Conservation (phyloP, 2,329 filamentous ascomycete species). For the Colletotrichum salicis region DNA sequence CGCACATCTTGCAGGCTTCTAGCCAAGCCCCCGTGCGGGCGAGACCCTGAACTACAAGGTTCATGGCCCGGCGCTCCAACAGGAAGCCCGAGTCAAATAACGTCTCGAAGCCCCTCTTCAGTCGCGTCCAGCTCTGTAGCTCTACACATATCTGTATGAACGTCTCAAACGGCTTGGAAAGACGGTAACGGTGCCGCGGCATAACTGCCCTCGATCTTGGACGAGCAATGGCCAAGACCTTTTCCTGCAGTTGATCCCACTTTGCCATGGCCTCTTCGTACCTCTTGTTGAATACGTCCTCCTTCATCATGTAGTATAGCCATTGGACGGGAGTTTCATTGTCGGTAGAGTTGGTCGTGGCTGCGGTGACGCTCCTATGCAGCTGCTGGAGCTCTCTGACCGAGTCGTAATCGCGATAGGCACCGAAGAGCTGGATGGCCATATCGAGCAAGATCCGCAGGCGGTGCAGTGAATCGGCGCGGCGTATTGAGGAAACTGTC, state of each 20-base stretch:
- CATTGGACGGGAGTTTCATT: slow-evolving; percentile 63
- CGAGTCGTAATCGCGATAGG: slow-evolving; percentile 59
- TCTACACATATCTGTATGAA: slow-evolving; percentile 59
- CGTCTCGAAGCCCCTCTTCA: slow-evolving; percentile 63
- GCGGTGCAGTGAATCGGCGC: slow-evolving; percentile 18
- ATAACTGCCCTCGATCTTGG: slow-evolving; percentile 49
- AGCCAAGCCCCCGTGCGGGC: slow-evolving; percentile 67
- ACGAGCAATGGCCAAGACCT: slow-evolving; percentile 57
- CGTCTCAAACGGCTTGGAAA: slow-evolving; percentile 59
- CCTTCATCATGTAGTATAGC: slow-evolving; percentile 74
- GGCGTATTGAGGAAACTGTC: not conserved
- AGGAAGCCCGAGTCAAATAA: slow-evolving; percentile 75
- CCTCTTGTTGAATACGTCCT: slow-evolving; percentile 67
- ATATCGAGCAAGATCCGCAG: slow-evolving; percentile 21
- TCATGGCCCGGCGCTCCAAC: slow-evolving; percentile 83
- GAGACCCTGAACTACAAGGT: slow-evolving; percentile 77
- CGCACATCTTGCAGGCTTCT: slow-evolving; percentile 79
- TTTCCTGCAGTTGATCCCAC: slow-evolving; percentile 72
- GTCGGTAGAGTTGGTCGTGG: slow-evolving; percentile 46
- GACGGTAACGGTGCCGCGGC: slow-evolving; percentile 62
- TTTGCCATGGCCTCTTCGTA: slow-evolving; percentile 70
- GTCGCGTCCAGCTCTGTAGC: slow-evolving; percentile 53
- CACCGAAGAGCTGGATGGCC: slow-evolving; percentile 47
- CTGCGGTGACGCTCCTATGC: slow-evolving; percentile 51
- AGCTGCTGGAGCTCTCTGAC: slow-evolving; percentile 66